Evolutionary conservation across 1,139 yeast genomes (phyloP).

Genomic region (Zygosaccharomyces sapae): DNA sequence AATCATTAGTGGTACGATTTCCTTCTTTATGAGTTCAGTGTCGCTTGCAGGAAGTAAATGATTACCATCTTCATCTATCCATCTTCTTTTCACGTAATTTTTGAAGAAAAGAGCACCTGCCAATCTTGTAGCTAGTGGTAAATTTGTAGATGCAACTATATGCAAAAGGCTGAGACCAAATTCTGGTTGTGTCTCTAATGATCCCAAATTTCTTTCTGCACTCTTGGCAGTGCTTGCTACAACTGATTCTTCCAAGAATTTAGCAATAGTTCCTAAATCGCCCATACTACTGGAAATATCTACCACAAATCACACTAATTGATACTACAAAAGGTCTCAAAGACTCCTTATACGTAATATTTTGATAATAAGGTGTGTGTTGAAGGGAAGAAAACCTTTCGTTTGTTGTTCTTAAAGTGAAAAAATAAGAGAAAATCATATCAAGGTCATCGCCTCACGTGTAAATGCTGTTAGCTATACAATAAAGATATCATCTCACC

Average conservation of each 20-base stretch:
- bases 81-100: constrained; percentile 74
- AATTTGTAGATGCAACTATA: constrained; percentile 62
- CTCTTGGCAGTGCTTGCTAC: constrained; percentile 48
- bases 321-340: not conserved
- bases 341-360: not conserved
- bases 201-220: constrained; percentile 56
- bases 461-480: constrained; percentile 1
- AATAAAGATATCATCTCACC: not conserved
- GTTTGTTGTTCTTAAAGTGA: not conserved
- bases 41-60: constrained; percentile 61
- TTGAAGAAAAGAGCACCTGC: constrained; percentile 92
- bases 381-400: not conserved
- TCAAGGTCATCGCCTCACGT: constrained; percentile 5
- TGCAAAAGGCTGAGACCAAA: constrained; percentile 73
- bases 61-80: constrained; percentile 88
- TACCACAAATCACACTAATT: not conserved
- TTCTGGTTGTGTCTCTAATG: constrained; percentile 62
- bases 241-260: constrained; percentile 39
- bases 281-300: constrained; percentile 28
- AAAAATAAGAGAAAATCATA: not conserved
- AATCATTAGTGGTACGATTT: constrained; percentile 81
- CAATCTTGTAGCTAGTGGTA: constrained; percentile 58
- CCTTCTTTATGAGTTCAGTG: constrained; percentile 62
- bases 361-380: not conserved
- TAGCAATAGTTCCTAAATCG: constrained; percentile 37